Evolutionary conservation across 768 basidiomycete species (phyloP).

Genomic region (Podaxis sp.): DNA sequence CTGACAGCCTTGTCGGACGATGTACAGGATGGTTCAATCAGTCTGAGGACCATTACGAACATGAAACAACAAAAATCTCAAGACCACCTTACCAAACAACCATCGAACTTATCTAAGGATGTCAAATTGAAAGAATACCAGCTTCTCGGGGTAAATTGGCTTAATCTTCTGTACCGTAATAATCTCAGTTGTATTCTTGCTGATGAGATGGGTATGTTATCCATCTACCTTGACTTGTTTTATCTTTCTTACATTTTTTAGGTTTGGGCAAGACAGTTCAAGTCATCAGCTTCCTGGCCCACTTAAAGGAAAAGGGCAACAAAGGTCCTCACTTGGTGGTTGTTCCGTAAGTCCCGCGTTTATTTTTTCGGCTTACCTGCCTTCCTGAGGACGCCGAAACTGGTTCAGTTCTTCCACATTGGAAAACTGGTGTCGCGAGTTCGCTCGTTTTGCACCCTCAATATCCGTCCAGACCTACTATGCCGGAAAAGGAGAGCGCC

Average conservation of each 20-base stretch:
- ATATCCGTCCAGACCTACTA: constrained; percentile 92
- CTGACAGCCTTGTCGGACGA: constrained; percentile 28
- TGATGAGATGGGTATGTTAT: constrained; percentile 92
- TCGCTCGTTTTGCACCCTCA: constrained; percentile 83
- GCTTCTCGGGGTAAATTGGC: constrained; percentile 96
- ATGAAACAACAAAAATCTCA: constrained; percentile 41
- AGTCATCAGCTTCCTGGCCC: constrained; percentile 95
- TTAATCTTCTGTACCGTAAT: constrained; percentile 80
- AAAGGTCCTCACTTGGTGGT: constrained; percentile 90
- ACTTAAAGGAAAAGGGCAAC: constrained; percentile 76
- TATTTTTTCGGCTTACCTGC: neutral
- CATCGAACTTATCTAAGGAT: constrained; percentile 59
- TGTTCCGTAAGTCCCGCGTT: constrained; percentile 73
- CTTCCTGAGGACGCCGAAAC: constrained; percentile 13
- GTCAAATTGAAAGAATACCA: constrained; percentile 95
- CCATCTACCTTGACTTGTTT: neutral
- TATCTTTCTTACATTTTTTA: constrained; percentile 29
- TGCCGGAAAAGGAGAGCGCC: constrained; percentile 86
- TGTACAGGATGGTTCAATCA: constrained; percentile 63
- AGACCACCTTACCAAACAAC: constrained; percentile 77
- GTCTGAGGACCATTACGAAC: constrained; percentile 46
- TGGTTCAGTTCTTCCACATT: constrained; percentile 81
- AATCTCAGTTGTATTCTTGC: constrained; percentile 92
- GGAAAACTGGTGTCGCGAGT: constrained; percentile 99
- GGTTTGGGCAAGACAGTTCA: constrained; percentile 99